Evolutionary conservation across 257 asterid genomes (phyloP), one percentile per base, ranked within the genome.

Genomic region (Knoxia roxburghii): DNA sequence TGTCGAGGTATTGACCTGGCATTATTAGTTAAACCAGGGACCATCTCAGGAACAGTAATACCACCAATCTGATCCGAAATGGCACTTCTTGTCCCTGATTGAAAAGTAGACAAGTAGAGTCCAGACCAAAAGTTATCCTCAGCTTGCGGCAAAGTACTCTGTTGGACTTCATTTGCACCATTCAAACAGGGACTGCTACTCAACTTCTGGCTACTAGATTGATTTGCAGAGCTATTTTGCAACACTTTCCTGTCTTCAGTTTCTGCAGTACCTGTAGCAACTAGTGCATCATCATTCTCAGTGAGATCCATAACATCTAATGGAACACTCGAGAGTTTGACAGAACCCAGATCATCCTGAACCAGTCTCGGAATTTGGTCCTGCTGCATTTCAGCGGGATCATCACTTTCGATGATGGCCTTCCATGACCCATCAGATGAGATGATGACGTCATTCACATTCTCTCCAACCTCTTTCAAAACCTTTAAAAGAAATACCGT

Each of bases 391-490:
- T 78, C 81, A 29, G 57, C 7, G 23, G 71, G 61, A 58, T 84
- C 89, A 27, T 86, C 82, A 60, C 70, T 81, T 73, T 73, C 95
- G 26, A 35, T 64, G 59, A 67, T 81, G 39, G 88, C 83, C 58
- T 74, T 82, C 97, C 96, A 92, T 33, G 98, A 89, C 40, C 97
- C 90, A 79, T 92, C 97, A 14, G 91, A 70, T 45, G 96, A 82
- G 75, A 92, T 60, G 33, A 79, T 70, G 68, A 92, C 73, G 37
- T 78, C 78, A 4, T 81, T 72, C 68, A 79, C 87, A 48, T 78
- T 80, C 72, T 95, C 75, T 46, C 85, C 87, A 2, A 81, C 86
- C 79, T 86, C 97, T 73, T 82, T 85, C 84, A 92, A 70, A 51
- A 92, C 74, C 98, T 92, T 87, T 50, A 71, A 55, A 76, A 61